phyloP scores from a whole-genome alignment of 2,329 filamentous ascomycete species.

The Neopestalotiopsis rosae region DNA sequence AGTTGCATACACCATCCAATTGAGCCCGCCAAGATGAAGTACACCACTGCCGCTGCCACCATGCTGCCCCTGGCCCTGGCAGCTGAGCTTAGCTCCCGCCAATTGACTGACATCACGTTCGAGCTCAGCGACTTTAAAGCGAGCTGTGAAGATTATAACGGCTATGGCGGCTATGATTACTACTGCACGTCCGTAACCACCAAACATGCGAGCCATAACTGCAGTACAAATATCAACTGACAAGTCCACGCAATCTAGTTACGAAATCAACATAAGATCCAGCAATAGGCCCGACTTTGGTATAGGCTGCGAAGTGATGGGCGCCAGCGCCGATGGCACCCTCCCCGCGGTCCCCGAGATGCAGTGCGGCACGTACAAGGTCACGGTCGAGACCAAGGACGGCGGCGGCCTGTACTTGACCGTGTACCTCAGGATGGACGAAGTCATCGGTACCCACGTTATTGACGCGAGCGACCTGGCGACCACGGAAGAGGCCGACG shows the following conservation, averaged over 20 bases:
- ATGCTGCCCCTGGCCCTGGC: constrained; percentile 17
- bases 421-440: background rate
- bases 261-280: background rate
- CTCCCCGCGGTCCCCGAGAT: constrained; percentile 22
- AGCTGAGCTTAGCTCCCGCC: constrained; percentile 4
- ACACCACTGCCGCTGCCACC: constrained; percentile 5
- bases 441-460: background rate
- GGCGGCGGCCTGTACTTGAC: constrained; percentile 18
- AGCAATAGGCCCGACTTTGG: background rate
- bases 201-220: background rate
- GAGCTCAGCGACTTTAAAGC: constrained; percentile 9
- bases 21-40: constrained; percentile 16
- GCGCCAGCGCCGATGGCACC: constrained; percentile 16
- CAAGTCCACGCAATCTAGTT: background rate
- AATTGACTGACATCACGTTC: constrained; percentile 1
- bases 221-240: background rate
- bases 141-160: background rate
- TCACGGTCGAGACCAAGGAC: constrained; percentile 20
- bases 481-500: background rate
- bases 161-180: too few relatives aligned
- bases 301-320: background rate
- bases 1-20: background rate
- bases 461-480: background rate
- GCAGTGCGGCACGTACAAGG: constrained; percentile 22
- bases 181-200: constrained; percentile 6